phyloP scores from a whole-genome alignment of 164 flowering plant species.

The Umbellularia californica region DNA sequence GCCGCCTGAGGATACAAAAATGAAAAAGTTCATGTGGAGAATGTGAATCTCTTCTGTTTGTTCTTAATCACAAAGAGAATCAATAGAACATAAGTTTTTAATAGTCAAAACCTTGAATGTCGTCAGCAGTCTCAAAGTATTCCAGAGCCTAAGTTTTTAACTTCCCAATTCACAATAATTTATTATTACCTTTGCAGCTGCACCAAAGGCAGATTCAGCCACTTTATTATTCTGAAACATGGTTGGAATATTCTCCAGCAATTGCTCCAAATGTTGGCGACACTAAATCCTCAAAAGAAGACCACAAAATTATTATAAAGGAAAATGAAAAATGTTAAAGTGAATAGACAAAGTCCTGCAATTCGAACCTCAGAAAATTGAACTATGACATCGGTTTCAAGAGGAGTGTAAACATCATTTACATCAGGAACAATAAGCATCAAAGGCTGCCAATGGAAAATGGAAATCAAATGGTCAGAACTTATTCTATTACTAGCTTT shows the following conservation, averaged over 20 bases:
- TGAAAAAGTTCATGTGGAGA: too few species aligned
- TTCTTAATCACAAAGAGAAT: too few species aligned
- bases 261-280: constrained; percentile 82
- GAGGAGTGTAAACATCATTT: constrained; percentile 98
- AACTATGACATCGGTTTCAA: constrained; percentile 86
- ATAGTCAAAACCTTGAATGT: too few species aligned
- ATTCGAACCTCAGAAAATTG: constrained; percentile 81
- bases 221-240: constrained; percentile 80
- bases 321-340: neutral
- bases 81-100: too few species aligned
- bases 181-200: constrained; percentile 72
- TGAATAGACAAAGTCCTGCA: neutral
- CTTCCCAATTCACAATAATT: too few species aligned
- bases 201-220: constrained; percentile 96
- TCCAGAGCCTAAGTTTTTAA: too few species aligned
- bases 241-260: constrained; percentile 88
- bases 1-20: constrained; percentile 53
- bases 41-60: too few species aligned
- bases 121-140: too few species aligned
- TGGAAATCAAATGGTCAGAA: neutral
- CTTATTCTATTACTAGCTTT: neutral
- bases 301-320: neutral
- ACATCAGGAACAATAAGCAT: constrained; percentile 99
- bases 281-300: constrained; percentile 43
- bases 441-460: constrained; percentile 54